phyloP scores from a whole-genome alignment of 176 grass and related monocot species.

The Otatea glauca region DNA sequence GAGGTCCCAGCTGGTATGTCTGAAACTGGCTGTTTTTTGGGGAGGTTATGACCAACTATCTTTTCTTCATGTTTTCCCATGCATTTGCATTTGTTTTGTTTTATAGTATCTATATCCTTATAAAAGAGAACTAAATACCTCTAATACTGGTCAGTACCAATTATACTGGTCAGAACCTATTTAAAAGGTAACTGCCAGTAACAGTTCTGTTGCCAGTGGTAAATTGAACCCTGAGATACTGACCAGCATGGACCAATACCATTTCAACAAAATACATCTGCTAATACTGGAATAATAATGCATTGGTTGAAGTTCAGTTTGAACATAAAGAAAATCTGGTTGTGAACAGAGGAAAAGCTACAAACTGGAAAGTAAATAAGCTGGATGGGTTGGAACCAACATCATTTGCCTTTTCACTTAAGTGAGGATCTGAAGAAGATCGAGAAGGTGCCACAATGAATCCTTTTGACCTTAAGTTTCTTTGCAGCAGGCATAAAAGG shows the following conservation, averaged over 20 bases:
- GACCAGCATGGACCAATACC: not conserved
- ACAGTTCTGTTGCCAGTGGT: not conserved
- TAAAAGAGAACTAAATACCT: not conserved
- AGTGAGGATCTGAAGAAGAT: constrained; percentile 57
- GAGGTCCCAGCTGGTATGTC: not conserved
- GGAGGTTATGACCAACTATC: not conserved
- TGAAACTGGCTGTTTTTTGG: not conserved
- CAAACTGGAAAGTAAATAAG: constrained; percentile 8
- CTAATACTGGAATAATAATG: not conserved
- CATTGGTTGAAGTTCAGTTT: not conserved
- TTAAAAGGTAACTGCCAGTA: constrained; percentile 14
- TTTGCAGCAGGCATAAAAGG: constrained; percentile 86
- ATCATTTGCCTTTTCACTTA: constrained; percentile 64
- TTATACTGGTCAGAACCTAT: not conserved
- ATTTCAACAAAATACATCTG: not conserved
- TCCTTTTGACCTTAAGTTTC: constrained; percentile 78
- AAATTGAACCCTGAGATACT: not conserved
- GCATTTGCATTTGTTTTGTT: not conserved
- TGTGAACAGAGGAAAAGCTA: constrained; percentile 8
- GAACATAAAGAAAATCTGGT: not conserved
- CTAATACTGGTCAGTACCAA: not conserved
- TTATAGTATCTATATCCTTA: constrained; percentile 1
- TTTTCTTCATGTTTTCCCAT: not conserved
- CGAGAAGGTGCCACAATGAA: constrained; percentile 48
- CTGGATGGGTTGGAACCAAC: constrained; percentile 51